Conservation (phyloP, 2,329 filamentous ascomycete species). For the Colletotrichum endophyticum region DNA sequence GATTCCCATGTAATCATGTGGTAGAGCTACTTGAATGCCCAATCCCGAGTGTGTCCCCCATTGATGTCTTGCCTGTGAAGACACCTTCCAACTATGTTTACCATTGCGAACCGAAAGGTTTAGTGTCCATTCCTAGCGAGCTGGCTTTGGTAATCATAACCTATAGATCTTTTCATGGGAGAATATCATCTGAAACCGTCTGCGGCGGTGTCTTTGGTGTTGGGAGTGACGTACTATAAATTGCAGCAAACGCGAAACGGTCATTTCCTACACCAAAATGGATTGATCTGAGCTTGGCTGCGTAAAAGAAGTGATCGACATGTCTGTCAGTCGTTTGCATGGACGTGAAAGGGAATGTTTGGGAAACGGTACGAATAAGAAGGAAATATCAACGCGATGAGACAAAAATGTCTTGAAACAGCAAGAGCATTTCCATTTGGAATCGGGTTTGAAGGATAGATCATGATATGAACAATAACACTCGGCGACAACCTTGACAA, state of each 20-base stretch:
- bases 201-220: neutral
- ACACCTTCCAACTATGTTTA: neutral
- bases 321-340: neutral
- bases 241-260: neutral
- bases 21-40: neutral
- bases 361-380: neutral
- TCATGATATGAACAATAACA: neutral
- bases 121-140: neutral
- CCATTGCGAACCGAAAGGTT: neutral
- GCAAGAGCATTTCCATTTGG: fast-evolving
- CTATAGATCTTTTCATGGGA: neutral
- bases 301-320: neutral
- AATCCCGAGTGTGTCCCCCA: neutral
- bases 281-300: fast-evolving
- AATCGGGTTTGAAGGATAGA: neutral
- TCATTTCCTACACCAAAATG: neutral
- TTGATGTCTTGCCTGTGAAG: neutral
- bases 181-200: neutral
- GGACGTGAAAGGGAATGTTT: neutral
- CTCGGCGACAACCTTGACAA: neutral
- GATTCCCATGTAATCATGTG: neutral
- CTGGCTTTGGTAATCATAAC: fast-evolving
- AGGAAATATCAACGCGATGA: neutral
- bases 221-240: neutral
- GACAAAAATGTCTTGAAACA: fast-evolving